Base-by-base conservation (phyloP, 139 green algal genomes). In the Volvox africanus region DNA sequence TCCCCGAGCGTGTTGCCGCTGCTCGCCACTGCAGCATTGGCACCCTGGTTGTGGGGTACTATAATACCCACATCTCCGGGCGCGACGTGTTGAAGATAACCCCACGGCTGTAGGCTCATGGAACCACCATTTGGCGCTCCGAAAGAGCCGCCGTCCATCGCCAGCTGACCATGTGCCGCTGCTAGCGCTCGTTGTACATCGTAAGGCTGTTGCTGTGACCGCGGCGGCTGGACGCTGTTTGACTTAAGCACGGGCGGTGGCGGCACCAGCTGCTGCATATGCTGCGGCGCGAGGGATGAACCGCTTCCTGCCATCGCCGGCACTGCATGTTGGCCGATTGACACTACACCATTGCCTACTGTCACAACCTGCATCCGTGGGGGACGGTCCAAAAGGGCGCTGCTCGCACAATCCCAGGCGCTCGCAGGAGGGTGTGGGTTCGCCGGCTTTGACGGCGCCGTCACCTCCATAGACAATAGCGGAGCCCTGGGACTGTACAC, bases 201-300 rank as follows among this genome's bases (percentile, higher is more conserved):
- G 32, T 37, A 35, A 24, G 82, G 82, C 65, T 87, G 61, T 16
- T 77, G 81, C 81, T 87, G 61, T 62, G 75, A 55, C 61, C 61
- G 44, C 80, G 21, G 65, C 16, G 24, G 65, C 65, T 73, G 65
- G 5, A 9, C 44, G 44, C 44, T 55, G 44, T 9, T 55, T 9
- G 44, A 55, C 44, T 14, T 55, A 5, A 55, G 44, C 44, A 55
- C 44, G 44, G 44, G 44, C 44, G 44, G 44, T 55, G 44, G 44
- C 44, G 9, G 44, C 44, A 9, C 44, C 44, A 55, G 44, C 44
- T 55, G 44, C 44, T 55, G 44, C 44, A 55, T 55, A 55, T 55
- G 78, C 36, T 33, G 37, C 78, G 33, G 78, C 36, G 65, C 65
- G 21, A 28, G 9, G 21, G 65, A 55, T 55, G 44, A 9, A 55